Base-by-base conservation (phyloP, 176 grass and related monocot genomes). In the Typha latifolia region DNA sequence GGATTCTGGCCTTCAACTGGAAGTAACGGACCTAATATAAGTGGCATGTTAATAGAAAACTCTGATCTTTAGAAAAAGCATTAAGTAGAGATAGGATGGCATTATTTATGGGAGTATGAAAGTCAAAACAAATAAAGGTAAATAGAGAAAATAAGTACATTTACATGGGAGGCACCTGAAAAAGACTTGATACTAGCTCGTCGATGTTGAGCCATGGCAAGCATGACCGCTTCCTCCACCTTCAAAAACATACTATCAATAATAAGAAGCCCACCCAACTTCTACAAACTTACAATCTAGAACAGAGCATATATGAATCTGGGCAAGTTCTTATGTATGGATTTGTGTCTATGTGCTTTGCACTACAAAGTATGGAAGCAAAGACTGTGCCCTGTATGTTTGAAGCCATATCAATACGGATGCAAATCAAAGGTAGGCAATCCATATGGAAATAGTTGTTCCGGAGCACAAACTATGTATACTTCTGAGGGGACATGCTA, bases 211-310 rank as follows among this genome's bases (percentile, higher is more conserved):
- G 85, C 77, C 86, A 97, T 77, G 84, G 85, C 70, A 82, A 92
- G 79, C 75, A 92, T 67, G 65, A 97, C 67, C 68, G 93, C 88
- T 74, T 92, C 93, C 73, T 97, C 88, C 69, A 97, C 89, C 93
- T 97, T 84, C 79, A 92, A 84, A 79, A 57, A 9, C 14, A 75
- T 31, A 66, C 24, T 55, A 31, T 66, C 22, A 26, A n/a, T 53
- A 18, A 75, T 53, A 18, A 75, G 63, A 67, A 23, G 11, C 5
- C 2, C 24, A 48, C 32, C 2, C 9, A 63, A 59, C 15, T 24
- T 14, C 16, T 49, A 27, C 48, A 75, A 19, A 21, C 16, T 48
- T 24, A 67, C 13, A 19, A 21, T 22, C 53, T 59, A 59, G 20
- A 21, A 5, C 20, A 21, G 20, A 4, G 53, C n/a, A 59, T 21